Evolutionary conservation across 106 monocot genomes (phyloP), one percentile per base, ranked within the genome.

Genomic region (Gastrodia elata): DNA sequence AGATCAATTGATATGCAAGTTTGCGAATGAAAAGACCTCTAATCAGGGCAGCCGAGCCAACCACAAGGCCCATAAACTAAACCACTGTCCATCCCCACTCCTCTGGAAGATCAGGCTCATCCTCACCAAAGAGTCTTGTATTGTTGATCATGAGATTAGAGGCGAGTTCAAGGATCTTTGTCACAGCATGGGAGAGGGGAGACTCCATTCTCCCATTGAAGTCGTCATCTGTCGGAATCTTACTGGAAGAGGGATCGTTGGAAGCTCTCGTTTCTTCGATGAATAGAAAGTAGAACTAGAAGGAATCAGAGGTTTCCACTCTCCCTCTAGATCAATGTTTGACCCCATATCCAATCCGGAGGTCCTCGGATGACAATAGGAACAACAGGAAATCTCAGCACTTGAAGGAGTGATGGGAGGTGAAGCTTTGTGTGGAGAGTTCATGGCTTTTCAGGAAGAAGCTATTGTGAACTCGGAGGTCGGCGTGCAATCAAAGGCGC

Each of bases 41-140:
- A 9, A 26, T 49, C 20, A 94, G 72, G 0, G 82, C 81, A 52
- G 33, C 80, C 18, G 88, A 20, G 74, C 88, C 78, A 16, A 94
- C n/a, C 8, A 94, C 7, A 8, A 94, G 80, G 70, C 88, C 77
- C 16, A 84, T 39, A 76, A 78, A 88, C 49, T 91, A 78, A 3
- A 90, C 4, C 40, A 87, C 57, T 15, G 80, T 79, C 20, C 77
- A 34, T 8, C 18, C 30, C 33, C 68, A 74, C 4, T 81, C 80
- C 8, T 82, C 83, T 1, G 92, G 83, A 8, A 93, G 27, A 64
- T 94, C 94, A 11, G 90, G 90, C 13, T 94, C 94, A 22, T 94
- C 90, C 5, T 91, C 88, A 20, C 89, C 87, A 58, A 42, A 43
- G 8, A n/a, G 33, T 33, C 26, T 71, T 77, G 8, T 4, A 0